Conservation (phyloP, 2,329 filamentous ascomycete species). For the Pseudocercospora eumusae region DNA sequence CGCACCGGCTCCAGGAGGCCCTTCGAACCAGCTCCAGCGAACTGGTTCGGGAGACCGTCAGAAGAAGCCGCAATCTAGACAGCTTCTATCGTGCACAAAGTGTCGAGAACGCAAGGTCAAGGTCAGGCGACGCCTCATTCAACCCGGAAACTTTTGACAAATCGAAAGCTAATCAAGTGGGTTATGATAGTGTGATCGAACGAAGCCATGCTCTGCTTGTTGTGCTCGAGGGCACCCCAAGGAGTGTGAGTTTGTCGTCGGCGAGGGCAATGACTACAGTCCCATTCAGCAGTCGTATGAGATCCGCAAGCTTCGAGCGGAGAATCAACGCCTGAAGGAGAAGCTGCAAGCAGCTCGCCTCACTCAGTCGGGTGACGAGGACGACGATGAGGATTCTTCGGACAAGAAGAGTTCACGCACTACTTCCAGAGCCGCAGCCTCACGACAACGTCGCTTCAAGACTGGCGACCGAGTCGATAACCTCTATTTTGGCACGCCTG, state of each 20-base stretch:
- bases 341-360: slow-evolving; percentile 40
- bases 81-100: slow-evolving; percentile 52
- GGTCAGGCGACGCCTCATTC: slow-evolving; percentile 35
- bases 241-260: slow-evolving; percentile 50
- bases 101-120: slow-evolving; percentile 54
- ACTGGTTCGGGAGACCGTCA: slow-evolving; percentile 38
- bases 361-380: slow-evolving; percentile 42
- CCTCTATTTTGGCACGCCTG: slow-evolving; percentile 54
- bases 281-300: slow-evolving; percentile 53
- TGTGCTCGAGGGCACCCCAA: slow-evolving; percentile 51
- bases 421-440: slow-evolving; percentile 27
- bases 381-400: slow-evolving; percentile 38
- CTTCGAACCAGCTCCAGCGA: slow-evolving; percentile 28
- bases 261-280: slow-evolving; percentile 50
- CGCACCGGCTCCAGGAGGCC: slow-evolving; percentile 26
- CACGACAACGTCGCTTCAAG: slow-evolving; percentile 41
- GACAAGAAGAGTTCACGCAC: slow-evolving; percentile 31
- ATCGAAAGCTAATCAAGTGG: slow-evolving; percentile 17
- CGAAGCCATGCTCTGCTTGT: slow-evolving; percentile 53
- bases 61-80: slow-evolving; percentile 46
- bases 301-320: slow-evolving; percentile 48
- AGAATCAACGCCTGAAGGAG: slow-evolving; percentile 50
- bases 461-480: slow-evolving; percentile 47
- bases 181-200: slow-evolving; percentile 48
- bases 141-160: slow-evolving; percentile 1